Evolutionary conservation across 768 basidiomycete species (phyloP), one percentile per base, ranked within the genome.

Genomic region (Tremella fuciformis): DNA sequence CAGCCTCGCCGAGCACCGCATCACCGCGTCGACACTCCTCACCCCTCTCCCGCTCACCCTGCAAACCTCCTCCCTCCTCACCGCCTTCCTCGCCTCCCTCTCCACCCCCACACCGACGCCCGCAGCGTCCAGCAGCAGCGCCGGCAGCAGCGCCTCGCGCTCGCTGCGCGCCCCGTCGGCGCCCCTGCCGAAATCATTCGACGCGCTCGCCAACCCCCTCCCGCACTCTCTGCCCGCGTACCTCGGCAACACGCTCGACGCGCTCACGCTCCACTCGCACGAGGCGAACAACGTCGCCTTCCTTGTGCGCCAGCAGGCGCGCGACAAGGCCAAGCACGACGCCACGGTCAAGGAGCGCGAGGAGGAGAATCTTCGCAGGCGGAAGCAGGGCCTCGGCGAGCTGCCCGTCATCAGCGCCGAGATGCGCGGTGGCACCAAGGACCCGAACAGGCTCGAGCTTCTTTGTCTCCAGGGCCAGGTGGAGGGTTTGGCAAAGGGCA

Each of bases 241-340:
- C 74, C 78, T 94, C 63, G 88, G 90, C 79, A 84, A 87, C 75
- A 85, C 92, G 50, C 84, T 89, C 60, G 90, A 94, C 76, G 84
- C 87, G 0, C 80, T 94, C 59, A 89, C 91, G 78, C 83, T 80
- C 67, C 90, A 91, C 79, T 85, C 86, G 69, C 89, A 88, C 55
- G 92, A 96, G 77, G 89, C 93, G 70, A 88, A 89, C 51, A 94
- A 94, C 77, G 83, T 92, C 64, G 91, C 88, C 53, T 96, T 91
- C 80, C 80, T 90, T 65, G 82, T 82, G 46, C 85, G 92, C 55
- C 91, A 93, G 75, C 93, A 93, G 71, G 86, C 86, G 26, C 83
- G 92, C 26, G 92, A 96, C 77, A 86, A 84, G 71, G 78, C 82
- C 44, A 84, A 84, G 60, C 89, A 89, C 50, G 92, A 96, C 56